These are phyloP conservation scores for Thalia dealbata DNA, from an alignment of 176 grass and related monocot genomes.

Conservation along the genomic window DNA sequence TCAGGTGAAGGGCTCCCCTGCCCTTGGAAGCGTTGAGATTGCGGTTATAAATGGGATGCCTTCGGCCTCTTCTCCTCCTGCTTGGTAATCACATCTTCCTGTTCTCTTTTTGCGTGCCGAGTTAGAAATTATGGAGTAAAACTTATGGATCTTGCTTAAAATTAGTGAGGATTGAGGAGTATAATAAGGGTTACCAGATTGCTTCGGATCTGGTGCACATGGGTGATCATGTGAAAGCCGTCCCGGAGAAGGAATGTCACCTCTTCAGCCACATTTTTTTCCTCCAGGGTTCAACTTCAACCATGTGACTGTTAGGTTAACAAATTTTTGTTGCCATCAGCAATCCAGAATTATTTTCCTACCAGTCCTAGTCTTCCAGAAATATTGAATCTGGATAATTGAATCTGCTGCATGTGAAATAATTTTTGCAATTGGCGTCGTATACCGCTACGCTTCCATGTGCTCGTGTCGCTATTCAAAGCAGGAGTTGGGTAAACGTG, in stretches of 20 bases:
- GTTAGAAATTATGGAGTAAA: background rate
- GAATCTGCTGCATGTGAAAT: too few species aligned
- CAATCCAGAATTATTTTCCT: too few species aligned
- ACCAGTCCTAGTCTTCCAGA: too few species aligned
- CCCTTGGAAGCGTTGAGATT: background rate
- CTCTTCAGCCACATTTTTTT: background rate
- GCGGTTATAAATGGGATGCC: background rate
- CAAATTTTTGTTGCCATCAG: too few species aligned
- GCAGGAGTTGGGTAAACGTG: too few species aligned
- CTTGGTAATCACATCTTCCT: background rate
- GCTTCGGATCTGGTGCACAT: slow-evolving; percentile 10
- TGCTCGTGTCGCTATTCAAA: too few species aligned
- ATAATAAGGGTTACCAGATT: background rate
- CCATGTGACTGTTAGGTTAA: too few species aligned
- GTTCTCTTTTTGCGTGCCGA: background rate
- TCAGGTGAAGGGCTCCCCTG: background rate
- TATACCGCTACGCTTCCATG: too few species aligned
- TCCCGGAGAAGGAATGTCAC: background rate
- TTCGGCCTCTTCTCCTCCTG: background rate
- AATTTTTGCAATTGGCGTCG: too few species aligned
- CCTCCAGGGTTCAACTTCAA: background rate
- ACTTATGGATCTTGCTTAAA: background rate
- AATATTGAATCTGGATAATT: too few species aligned
- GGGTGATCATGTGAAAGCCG: background rate
- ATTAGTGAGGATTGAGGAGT: background rate